These are phyloP conservation scores for Apiotrichum veenhuisii DNA, from an alignment of 1,284 basidiomycete species.

Conservation along the genomic window DNA sequence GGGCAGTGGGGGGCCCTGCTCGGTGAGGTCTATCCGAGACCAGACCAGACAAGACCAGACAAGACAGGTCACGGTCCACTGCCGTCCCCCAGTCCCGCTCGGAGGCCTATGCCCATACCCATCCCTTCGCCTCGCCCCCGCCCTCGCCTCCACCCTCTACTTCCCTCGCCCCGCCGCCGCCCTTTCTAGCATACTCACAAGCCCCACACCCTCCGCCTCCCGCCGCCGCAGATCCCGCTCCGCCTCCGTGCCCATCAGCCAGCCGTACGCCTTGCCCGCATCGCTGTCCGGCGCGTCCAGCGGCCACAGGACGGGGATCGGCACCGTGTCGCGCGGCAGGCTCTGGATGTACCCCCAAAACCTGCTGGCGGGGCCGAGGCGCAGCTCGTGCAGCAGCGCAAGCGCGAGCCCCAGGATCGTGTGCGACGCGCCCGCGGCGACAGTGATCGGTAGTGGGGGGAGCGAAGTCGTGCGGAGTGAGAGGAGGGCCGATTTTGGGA, in stretches of 20 bases:
- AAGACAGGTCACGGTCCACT: not conserved
- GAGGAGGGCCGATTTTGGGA: slow-evolving; percentile 45
- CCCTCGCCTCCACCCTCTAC: too few species aligned
- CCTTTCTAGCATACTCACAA: slow-evolving; percentile 37
- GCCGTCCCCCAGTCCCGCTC: slow-evolving; percentile 20
- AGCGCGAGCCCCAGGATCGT: slow-evolving; percentile 45
- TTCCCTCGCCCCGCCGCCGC: slow-evolving; percentile 38
- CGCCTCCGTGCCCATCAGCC: slow-evolving; percentile 44
- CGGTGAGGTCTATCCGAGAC: too few species aligned
- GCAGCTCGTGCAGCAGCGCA: slow-evolving; percentile 47
- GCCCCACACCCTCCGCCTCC: slow-evolving; percentile 30
- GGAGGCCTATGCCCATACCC: too few species aligned
- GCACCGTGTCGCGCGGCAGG: slow-evolving; percentile 38
- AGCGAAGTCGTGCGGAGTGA: slow-evolving; percentile 36
- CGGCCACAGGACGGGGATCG: slow-evolving; percentile 47
- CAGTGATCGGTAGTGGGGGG: slow-evolving; percentile 4
- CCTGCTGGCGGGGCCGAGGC: slow-evolving; percentile 31
- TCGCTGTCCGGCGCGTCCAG: slow-evolving; percentile 24
- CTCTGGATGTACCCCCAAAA: slow-evolving; percentile 49
- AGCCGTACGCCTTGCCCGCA: slow-evolving; percentile 29
- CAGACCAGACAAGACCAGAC: too few species aligned
- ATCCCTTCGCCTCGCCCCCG: too few species aligned
- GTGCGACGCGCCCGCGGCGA: slow-evolving; percentile 14
- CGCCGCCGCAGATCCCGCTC: slow-evolving; percentile 35
- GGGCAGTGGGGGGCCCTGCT: too few species aligned